Percentiles rank a stretch among this genome's conserved stretches.
Evolutionary conservation across 495 filamentous ascomycete genomes (phyloP).

Genomic region (Aspergillus avenaceus): DNA sequence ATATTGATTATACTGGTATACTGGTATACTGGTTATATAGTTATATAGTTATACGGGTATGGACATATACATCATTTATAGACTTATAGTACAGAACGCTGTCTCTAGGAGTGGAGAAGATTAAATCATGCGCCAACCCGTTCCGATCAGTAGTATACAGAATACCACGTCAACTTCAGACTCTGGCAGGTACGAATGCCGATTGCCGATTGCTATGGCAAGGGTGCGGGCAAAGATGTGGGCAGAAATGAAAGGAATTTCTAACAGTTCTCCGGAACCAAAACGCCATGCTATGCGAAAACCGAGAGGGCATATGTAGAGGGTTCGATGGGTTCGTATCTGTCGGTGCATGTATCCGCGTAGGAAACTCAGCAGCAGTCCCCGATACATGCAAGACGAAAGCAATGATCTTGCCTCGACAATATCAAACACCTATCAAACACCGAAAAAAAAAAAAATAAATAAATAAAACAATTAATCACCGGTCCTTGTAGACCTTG

Average conservation of each 20-base stretch:
- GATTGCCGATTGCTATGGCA: background rate
- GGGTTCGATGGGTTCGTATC: background rate
- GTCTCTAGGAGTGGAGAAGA: slow-evolving; percentile 18
- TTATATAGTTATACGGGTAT: no score
- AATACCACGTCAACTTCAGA: no score
- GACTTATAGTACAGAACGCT: slow-evolving; percentile 14
- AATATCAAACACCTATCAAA: no score
- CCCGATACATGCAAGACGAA: no score
- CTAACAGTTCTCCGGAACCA: no score
- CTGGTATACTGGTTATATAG: no score
- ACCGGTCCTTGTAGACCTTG: slow-evolving; percentile 89
- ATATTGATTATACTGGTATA: no score
- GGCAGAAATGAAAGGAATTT: background rate
- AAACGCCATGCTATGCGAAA: slow-evolving; percentile 50
- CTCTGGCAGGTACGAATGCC: no score
- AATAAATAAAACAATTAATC: slow-evolving; percentile 14
- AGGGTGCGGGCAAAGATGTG: background rate
- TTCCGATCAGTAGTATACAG: slow-evolving; percentile 7
- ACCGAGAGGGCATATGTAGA: background rate
- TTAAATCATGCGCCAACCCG: no score
- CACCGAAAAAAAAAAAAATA: slow-evolving; percentile 11
- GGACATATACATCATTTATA: slow-evolving; percentile 1
- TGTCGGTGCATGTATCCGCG: no score
- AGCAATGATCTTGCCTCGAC: no score
- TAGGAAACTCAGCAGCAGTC: no score